These are phyloP conservation scores for Paramecium caudatum DNA, from an alignment of 73 alveolate genomes.

Conservation along the genomic window DNA sequence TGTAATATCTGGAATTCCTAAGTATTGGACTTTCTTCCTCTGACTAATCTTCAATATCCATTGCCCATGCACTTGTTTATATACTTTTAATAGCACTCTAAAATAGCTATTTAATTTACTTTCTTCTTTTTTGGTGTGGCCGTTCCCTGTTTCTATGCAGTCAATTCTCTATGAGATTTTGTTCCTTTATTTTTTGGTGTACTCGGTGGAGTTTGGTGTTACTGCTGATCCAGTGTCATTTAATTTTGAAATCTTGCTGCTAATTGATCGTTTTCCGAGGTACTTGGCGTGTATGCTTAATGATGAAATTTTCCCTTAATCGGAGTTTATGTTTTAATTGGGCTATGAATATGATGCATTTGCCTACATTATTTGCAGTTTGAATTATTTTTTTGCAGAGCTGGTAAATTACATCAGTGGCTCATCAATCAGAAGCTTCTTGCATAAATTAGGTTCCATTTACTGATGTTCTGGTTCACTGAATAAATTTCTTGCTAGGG, in stretches of 20 bases:
- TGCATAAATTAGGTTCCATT: conserved; percentile 41
- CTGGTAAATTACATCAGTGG: neutral
- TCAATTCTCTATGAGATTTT: conserved; percentile 29
- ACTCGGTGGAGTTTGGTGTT: conserved; percentile 27
- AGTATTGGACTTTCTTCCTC: conserved; percentile 32
- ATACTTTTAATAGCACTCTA: conserved; percentile 48
- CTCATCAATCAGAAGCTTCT: conserved; percentile 4
- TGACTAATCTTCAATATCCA: conserved; percentile 51
- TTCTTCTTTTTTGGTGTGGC: conserved; percentile 44
- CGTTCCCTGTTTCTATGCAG: conserved; percentile 23
- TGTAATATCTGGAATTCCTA: conserved; percentile 57
- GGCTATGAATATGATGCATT: neutral
- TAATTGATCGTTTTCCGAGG: conserved; percentile 3
- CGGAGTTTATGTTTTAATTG: conserved; percentile 30
- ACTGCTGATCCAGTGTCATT: neutral
- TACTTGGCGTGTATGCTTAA: neutral
- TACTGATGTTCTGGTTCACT: neutral
- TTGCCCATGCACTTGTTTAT: conserved; percentile 51
- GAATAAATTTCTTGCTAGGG: conserved; percentile 49
- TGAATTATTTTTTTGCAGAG: conserved; percentile 34
- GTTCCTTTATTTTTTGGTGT: conserved; percentile 54
- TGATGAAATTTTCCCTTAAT: conserved; percentile 10
- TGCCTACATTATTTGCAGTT: conserved; percentile 26
- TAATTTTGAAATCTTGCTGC: conserved; percentile 17
- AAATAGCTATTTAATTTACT: neutral